phyloP scores from a whole-genome alignment of 768 basidiomycete species.

The Lactifluus pinguis region DNA sequence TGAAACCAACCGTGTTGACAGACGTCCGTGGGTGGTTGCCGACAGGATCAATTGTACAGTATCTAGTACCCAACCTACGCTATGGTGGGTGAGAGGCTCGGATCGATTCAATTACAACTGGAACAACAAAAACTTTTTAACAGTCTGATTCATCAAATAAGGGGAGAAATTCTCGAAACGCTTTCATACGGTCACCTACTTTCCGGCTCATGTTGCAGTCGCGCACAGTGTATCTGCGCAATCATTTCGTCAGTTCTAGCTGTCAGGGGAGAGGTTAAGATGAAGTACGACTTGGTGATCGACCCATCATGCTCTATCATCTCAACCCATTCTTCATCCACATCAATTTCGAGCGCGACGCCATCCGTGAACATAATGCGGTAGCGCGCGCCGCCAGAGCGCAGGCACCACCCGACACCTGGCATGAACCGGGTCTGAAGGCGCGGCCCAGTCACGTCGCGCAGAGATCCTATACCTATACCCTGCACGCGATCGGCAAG shows the following conservation, averaged over 20 bases:
- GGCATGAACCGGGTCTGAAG: constrained; percentile 34
- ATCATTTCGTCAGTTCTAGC: not conserved
- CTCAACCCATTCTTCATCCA: constrained; percentile 36
- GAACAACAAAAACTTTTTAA: not conserved
- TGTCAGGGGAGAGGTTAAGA: not conserved
- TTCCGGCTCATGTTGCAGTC: constrained; percentile 27
- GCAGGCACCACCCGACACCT: constrained; percentile 36
- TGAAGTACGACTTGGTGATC: constrained; percentile 20
- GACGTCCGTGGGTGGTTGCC: not conserved
- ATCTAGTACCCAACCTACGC: not conserved
- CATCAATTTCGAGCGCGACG: constrained; percentile 32
- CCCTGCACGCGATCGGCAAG: constrained; percentile 15
- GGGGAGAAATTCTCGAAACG: constrained; percentile 34
- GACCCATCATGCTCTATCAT: constrained; percentile 25
- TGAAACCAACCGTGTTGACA: not conserved
- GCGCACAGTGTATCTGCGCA: constrained; percentile 28
- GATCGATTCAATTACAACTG: not conserved
- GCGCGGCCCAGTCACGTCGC: not conserved
- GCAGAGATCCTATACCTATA: not conserved
- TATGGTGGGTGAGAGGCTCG: not conserved
- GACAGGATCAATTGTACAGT: not conserved
- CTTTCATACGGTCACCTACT: constrained; percentile 34
- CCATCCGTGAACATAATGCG: constrained; percentile 39
- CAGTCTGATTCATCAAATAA: constrained; percentile 29
- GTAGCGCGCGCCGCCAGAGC: constrained; percentile 32